Conservation (phyloP, 148 eudicot species). For the Oxyria digyna region DNA sequence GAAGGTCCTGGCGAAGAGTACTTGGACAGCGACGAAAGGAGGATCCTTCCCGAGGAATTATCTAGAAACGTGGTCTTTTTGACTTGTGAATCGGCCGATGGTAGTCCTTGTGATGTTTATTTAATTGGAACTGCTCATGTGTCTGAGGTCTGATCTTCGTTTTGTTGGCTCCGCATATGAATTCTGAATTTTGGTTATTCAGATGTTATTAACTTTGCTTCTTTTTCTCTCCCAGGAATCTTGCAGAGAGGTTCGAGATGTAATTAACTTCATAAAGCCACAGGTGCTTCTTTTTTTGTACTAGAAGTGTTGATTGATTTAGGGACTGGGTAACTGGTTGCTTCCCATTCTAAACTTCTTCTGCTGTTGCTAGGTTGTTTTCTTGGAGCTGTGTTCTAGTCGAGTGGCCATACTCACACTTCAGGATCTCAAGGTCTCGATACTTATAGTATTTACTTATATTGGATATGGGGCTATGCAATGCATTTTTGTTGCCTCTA, state of each 20-base stretch:
- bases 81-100: constrained; percentile 44
- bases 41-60: constrained; percentile 40
- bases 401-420: constrained; percentile 73
- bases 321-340: constrained; percentile 5
- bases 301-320: too few relatives aligned
- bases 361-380: constrained; percentile 50
- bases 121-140: constrained; percentile 89
- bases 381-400: constrained; percentile 82
- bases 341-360: neutral
- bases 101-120: constrained; percentile 61
- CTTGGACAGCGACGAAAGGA: constrained; percentile 10
- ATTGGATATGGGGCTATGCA: neutral
- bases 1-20: neutral
- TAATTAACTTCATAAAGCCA: constrained; percentile 67
- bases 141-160: constrained; percentile 48
- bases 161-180: neutral
- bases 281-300: constrained; percentile 48
- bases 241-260: constrained; percentile 83
- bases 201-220: neutral
- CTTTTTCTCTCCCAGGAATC: constrained; percentile 49
- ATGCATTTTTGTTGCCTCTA: neutral
- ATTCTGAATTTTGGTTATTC: neutral
- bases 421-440: constrained; percentile 57
- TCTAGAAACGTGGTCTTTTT: constrained; percentile 39
- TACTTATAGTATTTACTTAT: constrained; percentile 6